Base-by-base conservation (phyloP, 2,329 filamentous ascomycete species). In the Verticillium dahliae region DNA sequence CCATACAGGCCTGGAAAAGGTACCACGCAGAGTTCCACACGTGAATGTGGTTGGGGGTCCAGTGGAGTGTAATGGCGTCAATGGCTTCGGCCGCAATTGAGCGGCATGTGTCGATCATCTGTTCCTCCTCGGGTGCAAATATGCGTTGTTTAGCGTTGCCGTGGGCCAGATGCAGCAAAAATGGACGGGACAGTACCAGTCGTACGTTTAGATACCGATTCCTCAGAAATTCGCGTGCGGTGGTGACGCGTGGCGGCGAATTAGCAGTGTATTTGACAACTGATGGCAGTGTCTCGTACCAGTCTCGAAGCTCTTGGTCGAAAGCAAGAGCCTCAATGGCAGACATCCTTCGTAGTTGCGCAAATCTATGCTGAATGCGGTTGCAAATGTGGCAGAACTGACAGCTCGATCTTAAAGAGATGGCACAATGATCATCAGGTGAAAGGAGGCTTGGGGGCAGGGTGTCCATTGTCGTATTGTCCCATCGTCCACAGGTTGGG, bases 21-120 rank as follows among this genome's bases (percentile, higher is more conserved):
- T 72, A 72, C 71, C 70, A 73, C 1, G 66, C 68, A 13, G 68
- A 67, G 62, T 70, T 71, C 71, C 71, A 73, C 15, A 71, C 70
- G 27, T 72, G 71, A 33, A 73, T 65, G 18, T 69, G 66, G 58
- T 72, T 73, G 6, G 70, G 71, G 0, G 66, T 70, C 71, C 71
- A 73, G 65, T 72, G 68, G 6, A 72, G 63, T 2, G 70, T 69
- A 35, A 70, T 71, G 15, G 67, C 63, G 54, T 73, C 67, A 14
- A 73, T 71, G n/a, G 70, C 69, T 61, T 73, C 69, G 11, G 61
- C 59, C 1, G 71, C 68, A 2, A 73, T 67, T 14, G 55, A 37
- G 39, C 71, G 70, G 58, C 69, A 72, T 6, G 60, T 61, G 2
- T 69, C 63, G 3, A 69, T 61, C 1, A 69, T 67, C 14, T 65